Evolutionary conservation across 2,329 filamentous ascomycete species (phyloP), one percentile per base, ranked within the genome.

Genomic region (Claviceps sp.): DNA sequence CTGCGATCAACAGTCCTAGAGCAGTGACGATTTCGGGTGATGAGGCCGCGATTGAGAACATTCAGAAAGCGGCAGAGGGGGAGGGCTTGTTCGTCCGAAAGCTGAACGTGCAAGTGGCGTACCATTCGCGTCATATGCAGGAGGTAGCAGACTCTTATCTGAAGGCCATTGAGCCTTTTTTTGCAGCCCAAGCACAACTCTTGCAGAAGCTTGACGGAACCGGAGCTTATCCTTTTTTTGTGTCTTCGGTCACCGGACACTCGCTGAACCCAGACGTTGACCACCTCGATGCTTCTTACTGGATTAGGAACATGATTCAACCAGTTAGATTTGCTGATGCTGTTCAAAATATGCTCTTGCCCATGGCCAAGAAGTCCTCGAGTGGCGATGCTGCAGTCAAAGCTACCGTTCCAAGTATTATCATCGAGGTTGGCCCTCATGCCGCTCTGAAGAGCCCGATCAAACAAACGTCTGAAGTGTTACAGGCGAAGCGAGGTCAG

Each of bases 361-460:
- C 16, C 3, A 42, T 30, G 20, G 42, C 38, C 30, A 22, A 3
- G 22, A 52, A 47, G 18, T 26, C 47, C 1, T 30, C 36, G 8
- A 14, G 5, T 11, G 49, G 34, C 5, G 42, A 13, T n/a, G 16
- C 11, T 43, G 20, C 48, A 7, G 18, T n/a, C n/a, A 22, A 26
- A 2, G 5, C 36, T 9, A 37, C 18, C 5, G 24, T 24, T 49
- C 57, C 37, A 11, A 14, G 55, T 1, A 62, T 73, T 18, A 55
- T 74, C 16, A n/a, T 70, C 2, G 72, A 74, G 57, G 57, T 74
- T 5, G 71, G 72, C 0, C 71, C 72, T 0, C 71, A 74, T 56
- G 65, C 70, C 5, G 70, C 69, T 7, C 62, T 74, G 4, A 66
- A 70, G 48, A 70, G 70, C 0, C 70, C 71, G 1, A 63, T 73